Evolutionary conservation across 2,329 filamentous ascomycete species (phyloP), one percentile per base, ranked within the genome.

Genomic region (Madurella mycetomatis): DNA sequence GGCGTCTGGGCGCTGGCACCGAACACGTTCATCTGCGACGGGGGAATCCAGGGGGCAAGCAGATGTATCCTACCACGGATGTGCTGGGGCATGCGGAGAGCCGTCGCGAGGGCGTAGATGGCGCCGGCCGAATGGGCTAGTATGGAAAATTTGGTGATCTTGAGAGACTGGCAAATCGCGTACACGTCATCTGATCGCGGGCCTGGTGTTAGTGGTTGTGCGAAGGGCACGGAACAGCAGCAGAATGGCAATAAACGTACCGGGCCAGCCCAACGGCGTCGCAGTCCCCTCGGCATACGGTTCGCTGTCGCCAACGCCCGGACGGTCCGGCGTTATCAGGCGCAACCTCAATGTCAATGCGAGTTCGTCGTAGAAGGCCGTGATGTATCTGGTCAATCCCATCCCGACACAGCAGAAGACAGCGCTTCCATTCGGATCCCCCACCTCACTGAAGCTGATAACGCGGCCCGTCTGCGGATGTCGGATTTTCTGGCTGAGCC

Each of bases 331-430:
- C 0, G 94, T 97, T 61, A 99, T 95, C 49, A 99, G 78, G 17
- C 94, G 84, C 53, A 99, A 73, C 69, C 90, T 94, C 55, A 99
- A 75, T 0, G 92, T 95, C 65, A 89, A 75, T 2, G 94, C 94
- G 50, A 99, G 77, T 69, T 99, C 94, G 68, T 99, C 94, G 67
- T 97, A 99, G 68, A 99, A 99, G 0, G 92, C 91, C 57, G 90
- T 96, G 56, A 99, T 88, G 68, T 94, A 99, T 70, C 94, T 83
- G 11, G 94, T 99, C 64, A 99, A 72, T 0, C 94, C 94, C 94
- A 99, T 99, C 17, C 94, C 94, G 2, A 99, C 91, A 65, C 94
- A 99, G 68, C 94, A 95, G 63, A 99, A 92, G 1, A 99, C 90
- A 2, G 91, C 92, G 61, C 87, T 92, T 1, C 94, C 94, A 42